Conservation (phyloP, 768 basidiomycete genomes). For the Tulasnella sp. region DNA sequence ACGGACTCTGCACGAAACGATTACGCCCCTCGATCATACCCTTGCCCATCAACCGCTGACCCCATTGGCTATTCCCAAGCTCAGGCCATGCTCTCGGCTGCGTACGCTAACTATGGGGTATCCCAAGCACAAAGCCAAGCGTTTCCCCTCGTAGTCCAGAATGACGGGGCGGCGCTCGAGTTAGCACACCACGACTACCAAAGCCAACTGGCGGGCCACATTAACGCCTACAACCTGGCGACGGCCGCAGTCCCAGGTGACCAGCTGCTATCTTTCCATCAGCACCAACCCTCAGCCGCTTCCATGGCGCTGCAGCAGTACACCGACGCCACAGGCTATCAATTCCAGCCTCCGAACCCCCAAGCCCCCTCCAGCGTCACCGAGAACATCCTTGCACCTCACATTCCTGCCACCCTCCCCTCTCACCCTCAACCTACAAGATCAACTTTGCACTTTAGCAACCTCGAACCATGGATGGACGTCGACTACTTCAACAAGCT, state of each 20-base stretch:
- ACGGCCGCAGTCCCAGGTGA: background rate
- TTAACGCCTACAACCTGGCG: background rate
- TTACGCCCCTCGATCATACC: background rate
- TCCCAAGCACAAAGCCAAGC: background rate
- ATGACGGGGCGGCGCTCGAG: background rate
- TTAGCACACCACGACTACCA: background rate
- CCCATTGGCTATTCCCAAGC: background rate
- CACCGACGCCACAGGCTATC: slow-evolving; percentile 14
- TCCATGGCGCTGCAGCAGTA: background rate
- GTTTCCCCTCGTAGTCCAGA: background rate
- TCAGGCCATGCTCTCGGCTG: background rate
- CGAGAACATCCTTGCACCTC: slow-evolving; percentile 17
- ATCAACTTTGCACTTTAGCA: slow-evolving; percentile 74
- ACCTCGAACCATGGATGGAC: slow-evolving; percentile 96
- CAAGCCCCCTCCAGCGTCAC: slow-evolving; percentile 15
- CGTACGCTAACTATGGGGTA: background rate
- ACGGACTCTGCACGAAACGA: background rate
- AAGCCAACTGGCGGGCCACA: background rate
- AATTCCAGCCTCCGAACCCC: background rate
- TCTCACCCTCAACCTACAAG: slow-evolving; percentile 6
- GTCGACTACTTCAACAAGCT: slow-evolving; percentile 91
- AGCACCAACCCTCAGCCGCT: background rate
- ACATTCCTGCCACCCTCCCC: background rate
- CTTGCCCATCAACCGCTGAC: slow-evolving; percentile 36
- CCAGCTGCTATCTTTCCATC: background rate